Conservation (phyloP, 2,329 filamentous ascomycete genomes). For the Hypomyces rosellus region DNA sequence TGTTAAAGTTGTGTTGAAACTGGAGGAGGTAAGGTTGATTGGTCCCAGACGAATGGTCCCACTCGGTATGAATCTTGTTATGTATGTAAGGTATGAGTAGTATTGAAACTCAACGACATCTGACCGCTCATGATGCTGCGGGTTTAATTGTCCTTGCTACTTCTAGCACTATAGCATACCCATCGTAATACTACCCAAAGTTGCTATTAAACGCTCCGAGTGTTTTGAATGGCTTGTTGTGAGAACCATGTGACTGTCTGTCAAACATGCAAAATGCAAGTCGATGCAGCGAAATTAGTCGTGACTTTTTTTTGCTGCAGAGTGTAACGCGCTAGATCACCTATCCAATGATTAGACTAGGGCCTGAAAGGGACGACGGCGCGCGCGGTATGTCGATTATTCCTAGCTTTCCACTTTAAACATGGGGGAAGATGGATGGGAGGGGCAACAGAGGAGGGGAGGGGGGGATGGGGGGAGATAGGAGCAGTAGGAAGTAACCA, state of each 20-base stretch:
- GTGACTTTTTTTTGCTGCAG: not conserved
- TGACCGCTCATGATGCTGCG: slow-evolving; percentile 6
- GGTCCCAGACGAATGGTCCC: not conserved
- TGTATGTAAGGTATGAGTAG: not conserved
- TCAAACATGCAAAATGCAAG: slow-evolving; percentile 1
- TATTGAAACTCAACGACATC: not conserved
- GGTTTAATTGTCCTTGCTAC: slow-evolving; percentile 1
- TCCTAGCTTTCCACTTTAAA: too few species aligned
- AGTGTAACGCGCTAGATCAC: not conserved
- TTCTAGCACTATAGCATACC: not conserved
- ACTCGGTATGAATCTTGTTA: not conserved
- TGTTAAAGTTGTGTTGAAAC: too few species aligned
- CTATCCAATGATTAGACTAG: too few species aligned
- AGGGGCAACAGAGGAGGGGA: not conserved
- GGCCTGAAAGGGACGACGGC: too few species aligned
- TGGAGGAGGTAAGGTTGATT: not conserved
- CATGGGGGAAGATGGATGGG: not conserved
- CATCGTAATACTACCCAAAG: slow-evolving; percentile 6
- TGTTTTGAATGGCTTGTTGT: slow-evolving; percentile 2
- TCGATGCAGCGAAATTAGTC: not conserved
- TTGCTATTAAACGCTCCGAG: slow-evolving; percentile 4
- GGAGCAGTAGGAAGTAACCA: too few species aligned
- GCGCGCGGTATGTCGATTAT: too few species aligned
- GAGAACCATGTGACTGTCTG: slow-evolving; percentile 9
- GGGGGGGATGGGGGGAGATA: too few species aligned